Base-by-base conservation (phyloP, 163 green algal genomes). In the Prototheca wickerhamii region DNA sequence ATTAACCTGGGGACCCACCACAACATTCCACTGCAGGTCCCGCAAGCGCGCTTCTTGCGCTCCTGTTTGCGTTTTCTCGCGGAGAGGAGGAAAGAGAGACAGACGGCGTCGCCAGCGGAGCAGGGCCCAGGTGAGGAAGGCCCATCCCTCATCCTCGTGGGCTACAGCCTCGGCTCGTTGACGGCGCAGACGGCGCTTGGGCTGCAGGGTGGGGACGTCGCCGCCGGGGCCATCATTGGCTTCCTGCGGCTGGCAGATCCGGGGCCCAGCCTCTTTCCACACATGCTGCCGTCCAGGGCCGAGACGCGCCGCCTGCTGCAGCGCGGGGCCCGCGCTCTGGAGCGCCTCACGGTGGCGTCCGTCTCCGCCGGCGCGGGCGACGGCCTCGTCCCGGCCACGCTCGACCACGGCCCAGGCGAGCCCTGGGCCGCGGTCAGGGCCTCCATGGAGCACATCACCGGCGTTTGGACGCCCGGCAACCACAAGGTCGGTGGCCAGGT, bases 121-220 rank as follows among this genome's bases (percentile, higher is more conserved):
- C 42, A 30, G 17, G 21, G 33, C 30, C 43, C 15, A 12, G 29
- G 43, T 4, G n/a, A 32, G 44, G 28, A 25, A 17, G 8, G 50
- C 55, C 50, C 15, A 65, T 61, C 61, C 53, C 4, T 71, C 46
- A 21, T 67, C 31, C 44, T 78, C 2, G 71, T 78, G 42, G 71
- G 31, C 0, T 74, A 74, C 53, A 78, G 71, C 59, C 74, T 74
- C 61, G 71, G 71, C 37, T 61, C 60, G 7, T n/a, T 71, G 43
- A 56, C 72, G 54, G 64, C 64, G 2, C 60, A 68, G 2, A 12
- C 28, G 1, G 51, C 49, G 17, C 12, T 72, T 30, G 5, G 15
- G 17, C 35, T 32, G 21, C 58, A 68, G 30, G 28, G 49, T 18
- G 46, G 40, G 0, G 34, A 63, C 31, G 12, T 31, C 0, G 5